These are phyloP conservation scores for Metroxylon sagu DNA, from an alignment of 176 grass and related monocot genomes.

Conservation along the genomic window DNA sequence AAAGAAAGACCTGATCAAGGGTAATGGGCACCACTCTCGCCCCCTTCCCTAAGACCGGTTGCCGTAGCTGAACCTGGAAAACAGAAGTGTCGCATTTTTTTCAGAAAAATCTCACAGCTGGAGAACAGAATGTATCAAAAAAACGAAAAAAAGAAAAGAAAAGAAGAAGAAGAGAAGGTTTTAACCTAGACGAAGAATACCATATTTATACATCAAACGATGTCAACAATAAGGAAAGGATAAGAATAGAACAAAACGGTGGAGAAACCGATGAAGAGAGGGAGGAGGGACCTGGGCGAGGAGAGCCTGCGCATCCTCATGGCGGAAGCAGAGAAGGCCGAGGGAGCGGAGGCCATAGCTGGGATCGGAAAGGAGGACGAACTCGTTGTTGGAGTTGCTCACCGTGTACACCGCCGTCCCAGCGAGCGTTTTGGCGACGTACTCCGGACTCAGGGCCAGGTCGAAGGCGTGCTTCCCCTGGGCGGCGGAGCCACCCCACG, in stretches of 20 bases:
- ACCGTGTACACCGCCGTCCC: constrained; percentile 65
- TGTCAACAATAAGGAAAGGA: constrained; percentile 1
- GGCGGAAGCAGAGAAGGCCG: constrained; percentile 81
- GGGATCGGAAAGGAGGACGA: constrained; percentile 87
- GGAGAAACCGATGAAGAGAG: neutral
- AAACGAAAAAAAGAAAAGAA: too few species aligned
- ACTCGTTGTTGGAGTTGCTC: constrained; percentile 88
- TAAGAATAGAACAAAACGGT: neutral
- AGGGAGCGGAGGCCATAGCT: constrained; percentile 72
- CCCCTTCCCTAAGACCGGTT: constrained; percentile 65
- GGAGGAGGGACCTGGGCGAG: constrained; percentile 49
- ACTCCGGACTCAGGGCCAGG: constrained; percentile 52
- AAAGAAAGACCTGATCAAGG: constrained; percentile 76
- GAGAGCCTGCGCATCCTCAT: constrained; percentile 64
- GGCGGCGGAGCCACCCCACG: too few species aligned
- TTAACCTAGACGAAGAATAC: too few species aligned
- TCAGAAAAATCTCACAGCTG: too few species aligned
- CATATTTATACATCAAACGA: neutral
- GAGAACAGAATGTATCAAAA: too few species aligned
- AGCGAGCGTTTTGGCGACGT: constrained; percentile 52
- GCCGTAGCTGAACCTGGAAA: constrained; percentile 56
- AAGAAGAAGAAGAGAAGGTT: neutral
- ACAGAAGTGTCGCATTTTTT: neutral
- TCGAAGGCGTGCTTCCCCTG: constrained; percentile 27
- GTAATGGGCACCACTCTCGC: constrained; percentile 87